Conservation (phyloP, 768 basidiomycete genomes). For the Boletus rubroflammeus region DNA sequence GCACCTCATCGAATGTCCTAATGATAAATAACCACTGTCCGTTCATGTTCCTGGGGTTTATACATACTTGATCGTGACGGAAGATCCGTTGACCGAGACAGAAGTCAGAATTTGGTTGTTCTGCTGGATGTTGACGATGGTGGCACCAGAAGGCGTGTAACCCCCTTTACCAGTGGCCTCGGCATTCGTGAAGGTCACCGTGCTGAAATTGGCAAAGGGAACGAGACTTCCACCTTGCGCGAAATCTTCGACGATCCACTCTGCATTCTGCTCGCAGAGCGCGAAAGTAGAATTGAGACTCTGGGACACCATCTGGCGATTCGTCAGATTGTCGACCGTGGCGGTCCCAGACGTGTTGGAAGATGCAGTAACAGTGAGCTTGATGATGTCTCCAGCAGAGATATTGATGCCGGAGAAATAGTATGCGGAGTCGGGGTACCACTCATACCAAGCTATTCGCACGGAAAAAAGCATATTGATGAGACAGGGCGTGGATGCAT, state of each 20-base stretch:
- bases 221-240: neutral
- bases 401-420: neutral
- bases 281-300: neutral
- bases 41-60: neutral
- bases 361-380: neutral
- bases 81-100: neutral
- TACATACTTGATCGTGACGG: neutral
- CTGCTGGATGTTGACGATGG: slow-evolving; percentile 1
- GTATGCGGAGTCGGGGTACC: neutral
- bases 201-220: slow-evolving; percentile 3
- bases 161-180: neutral
- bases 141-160: neutral
- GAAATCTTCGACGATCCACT: slow-evolving; percentile 11
- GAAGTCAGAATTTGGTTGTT: neutral
- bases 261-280: slow-evolving; percentile 4
- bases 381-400: slow-evolving; percentile 4
- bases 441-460: slow-evolving; percentile 9
- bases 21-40: neutral
- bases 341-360: neutral
- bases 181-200: slow-evolving; percentile 5
- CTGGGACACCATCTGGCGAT: neutral
- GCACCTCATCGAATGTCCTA: neutral
- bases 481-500: neutral
- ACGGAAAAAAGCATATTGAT: neutral
- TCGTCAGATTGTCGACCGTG: slow-evolving; percentile 7